Evolutionary conservation across 176 grass and related monocot species (phyloP).

Genomic region (Paspalum notatum): DNA sequence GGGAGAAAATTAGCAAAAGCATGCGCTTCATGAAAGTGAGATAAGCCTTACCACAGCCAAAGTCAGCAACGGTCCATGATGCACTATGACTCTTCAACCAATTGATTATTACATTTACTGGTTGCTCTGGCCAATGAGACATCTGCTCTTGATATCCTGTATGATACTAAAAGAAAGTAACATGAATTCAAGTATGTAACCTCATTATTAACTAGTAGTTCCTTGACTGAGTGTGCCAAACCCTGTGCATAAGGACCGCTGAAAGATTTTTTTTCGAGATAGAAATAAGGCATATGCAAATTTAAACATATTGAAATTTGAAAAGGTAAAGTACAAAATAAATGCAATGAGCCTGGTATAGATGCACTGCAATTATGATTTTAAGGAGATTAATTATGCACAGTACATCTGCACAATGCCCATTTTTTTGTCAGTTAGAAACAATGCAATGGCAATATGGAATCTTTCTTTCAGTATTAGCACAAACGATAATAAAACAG

Average conservation of each 20-base stretch:
- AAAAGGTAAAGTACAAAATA: background rate
- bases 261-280: background rate
- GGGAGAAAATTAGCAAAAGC: background rate
- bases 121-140: slow-evolving; percentile 90
- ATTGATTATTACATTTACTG: slow-evolving; percentile 82
- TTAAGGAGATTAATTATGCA: slow-evolving; percentile 6
- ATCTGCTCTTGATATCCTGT: slow-evolving; percentile 96
- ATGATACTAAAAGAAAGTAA: slow-evolving; percentile 80
- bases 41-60: slow-evolving; percentile 84
- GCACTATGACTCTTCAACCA: slow-evolving; percentile 76
- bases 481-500: background rate
- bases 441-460: background rate
- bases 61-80: slow-evolving; percentile 90
- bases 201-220: slow-evolving; percentile 15
- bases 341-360: background rate
- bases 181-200: slow-evolving; percentile 30
- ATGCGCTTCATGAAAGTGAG: slow-evolving; percentile 7
- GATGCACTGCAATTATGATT: slow-evolving; percentile 6
- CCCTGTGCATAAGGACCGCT: slow-evolving; percentile 6
- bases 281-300: slow-evolving; percentile 19
- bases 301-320: background rate
- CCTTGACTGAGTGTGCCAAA: background rate
- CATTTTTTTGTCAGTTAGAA: background rate
- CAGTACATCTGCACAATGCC: background rate
- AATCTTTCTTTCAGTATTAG: slow-evolving; percentile 17